Conservation (phyloP, 2,329 filamentous ascomycete genomes). For the Coniochaeta hoffmannii region DNA sequence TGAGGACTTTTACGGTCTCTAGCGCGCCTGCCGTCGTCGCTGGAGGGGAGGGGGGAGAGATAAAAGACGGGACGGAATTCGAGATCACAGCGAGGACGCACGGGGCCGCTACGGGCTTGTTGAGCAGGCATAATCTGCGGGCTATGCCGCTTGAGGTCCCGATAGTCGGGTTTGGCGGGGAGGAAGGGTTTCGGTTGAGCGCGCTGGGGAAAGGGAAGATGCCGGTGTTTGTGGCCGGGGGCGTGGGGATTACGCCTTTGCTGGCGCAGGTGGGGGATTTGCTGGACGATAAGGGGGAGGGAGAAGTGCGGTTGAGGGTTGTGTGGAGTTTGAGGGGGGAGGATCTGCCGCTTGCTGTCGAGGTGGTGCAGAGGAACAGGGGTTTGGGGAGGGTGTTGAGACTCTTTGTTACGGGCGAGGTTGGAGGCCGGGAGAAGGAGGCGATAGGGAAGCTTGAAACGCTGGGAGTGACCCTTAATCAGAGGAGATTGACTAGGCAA, state of each 20-base stretch:
- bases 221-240: constrained; percentile 62
- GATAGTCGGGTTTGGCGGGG: constrained; percentile 67
- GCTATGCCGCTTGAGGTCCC: constrained; percentile 51
- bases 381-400: constrained; percentile 43
- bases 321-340: constrained; percentile 60
- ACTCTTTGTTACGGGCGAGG: constrained; percentile 57
- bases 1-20: constrained; percentile 77
- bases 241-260: constrained; percentile 77
- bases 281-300: constrained; percentile 29
- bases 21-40: constrained; percentile 38
- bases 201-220: constrained; percentile 18
- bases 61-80: constrained; percentile 38
- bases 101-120: constrained; percentile 58
- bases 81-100: constrained; percentile 67
- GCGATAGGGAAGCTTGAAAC: constrained; percentile 25
- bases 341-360: constrained; percentile 56
- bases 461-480: constrained; percentile 25
- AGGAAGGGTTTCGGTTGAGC: constrained; percentile 33
- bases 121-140: constrained; percentile 51
- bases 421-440: constrained; percentile 23
- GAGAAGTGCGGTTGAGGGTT: constrained; percentile 39
- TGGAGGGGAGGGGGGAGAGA: constrained; percentile 12
- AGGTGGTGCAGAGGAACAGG: constrained; percentile 46
- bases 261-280: constrained; percentile 55
- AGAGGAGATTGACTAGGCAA: constrained; percentile 27